Conservation (phyloP, 345 rosid genomes). For the Boechera retrofracta region DNA sequence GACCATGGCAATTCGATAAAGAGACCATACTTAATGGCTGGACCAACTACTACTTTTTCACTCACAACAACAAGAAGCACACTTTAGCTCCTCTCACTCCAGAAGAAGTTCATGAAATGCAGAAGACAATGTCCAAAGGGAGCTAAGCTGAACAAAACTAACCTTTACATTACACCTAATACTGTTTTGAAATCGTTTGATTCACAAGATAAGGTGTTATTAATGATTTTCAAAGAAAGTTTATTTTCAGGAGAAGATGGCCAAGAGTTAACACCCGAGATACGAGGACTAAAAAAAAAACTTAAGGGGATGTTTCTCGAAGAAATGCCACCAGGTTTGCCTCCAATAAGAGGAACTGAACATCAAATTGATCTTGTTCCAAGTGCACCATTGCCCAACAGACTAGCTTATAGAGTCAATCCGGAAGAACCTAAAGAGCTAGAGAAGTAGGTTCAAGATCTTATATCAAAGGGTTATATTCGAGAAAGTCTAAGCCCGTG, state of each 20-base stretch:
- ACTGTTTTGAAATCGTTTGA: not conserved
- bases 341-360: not conserved
- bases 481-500: not conserved
- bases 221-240: not conserved
- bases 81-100: not conserved
- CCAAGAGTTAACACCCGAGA: not conserved
- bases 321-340: not conserved
- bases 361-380: not conserved
- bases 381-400: not conserved
- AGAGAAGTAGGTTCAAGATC: not conserved
- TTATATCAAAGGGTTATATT: not conserved
- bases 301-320: not conserved
- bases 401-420: not conserved
- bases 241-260: not conserved
- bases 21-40: not conserved
- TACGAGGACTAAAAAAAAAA: not conserved
- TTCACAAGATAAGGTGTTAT: not conserved
- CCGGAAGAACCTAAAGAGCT: not conserved
- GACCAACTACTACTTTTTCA: not conserved
- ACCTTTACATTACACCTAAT: not conserved
- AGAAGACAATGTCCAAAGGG: not conserved
- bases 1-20: not conserved
- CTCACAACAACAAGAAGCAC: not conserved
- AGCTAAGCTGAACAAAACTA: not conserved
- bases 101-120: not conserved